Conservation (phyloP, 1,284 basidiomycete species). For the Trametes versicolor region DNA sequence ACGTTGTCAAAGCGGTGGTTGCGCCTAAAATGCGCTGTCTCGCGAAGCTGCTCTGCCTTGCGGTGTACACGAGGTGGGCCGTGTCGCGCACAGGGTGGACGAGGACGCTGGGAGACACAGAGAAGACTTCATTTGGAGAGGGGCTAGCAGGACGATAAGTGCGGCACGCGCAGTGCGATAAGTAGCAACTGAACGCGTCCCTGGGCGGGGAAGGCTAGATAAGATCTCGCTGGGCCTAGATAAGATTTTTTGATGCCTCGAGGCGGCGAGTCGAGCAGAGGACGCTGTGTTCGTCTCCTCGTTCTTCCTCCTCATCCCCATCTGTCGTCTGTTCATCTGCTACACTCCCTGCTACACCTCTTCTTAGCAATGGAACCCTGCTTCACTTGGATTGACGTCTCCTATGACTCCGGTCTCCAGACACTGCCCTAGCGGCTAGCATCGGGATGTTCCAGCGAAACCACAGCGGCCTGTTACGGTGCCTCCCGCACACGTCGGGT, state of each 20-base stretch:
- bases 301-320: slow-evolving; percentile 20
- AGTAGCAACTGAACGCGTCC: background rate
- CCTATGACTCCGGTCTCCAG: slow-evolving; percentile 15
- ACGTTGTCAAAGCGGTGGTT: background rate
- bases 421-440: slow-evolving; percentile 9
- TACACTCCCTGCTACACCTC: slow-evolving; percentile 15
- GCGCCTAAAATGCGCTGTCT: background rate
- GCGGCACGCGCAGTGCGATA: slow-evolving; percentile 1
- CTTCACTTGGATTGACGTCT: slow-evolving; percentile 18
- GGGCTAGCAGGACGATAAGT: slow-evolving; percentile 12
- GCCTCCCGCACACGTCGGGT: background rate
- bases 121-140: slow-evolving; percentile 12
- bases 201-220: slow-evolving; percentile 18
- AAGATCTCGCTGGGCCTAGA: slow-evolving; percentile 19
- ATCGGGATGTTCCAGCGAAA: slow-evolving; percentile 6
- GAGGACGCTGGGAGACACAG: slow-evolving; percentile 9
- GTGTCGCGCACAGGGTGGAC: slow-evolving; percentile 7
- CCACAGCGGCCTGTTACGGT: background rate
- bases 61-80: slow-evolving; percentile 20
- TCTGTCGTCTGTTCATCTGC: slow-evolving; percentile 22
- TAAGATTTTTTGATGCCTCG: slow-evolving; percentile 30
- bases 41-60: background rate
- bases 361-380: slow-evolving; percentile 22
- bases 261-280: slow-evolving; percentile 24
- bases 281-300: slow-evolving; percentile 29